phyloP scores from a whole-genome alignment of 2,329 filamentous ascomycete species.

The Talaromyces sp. region DNA sequence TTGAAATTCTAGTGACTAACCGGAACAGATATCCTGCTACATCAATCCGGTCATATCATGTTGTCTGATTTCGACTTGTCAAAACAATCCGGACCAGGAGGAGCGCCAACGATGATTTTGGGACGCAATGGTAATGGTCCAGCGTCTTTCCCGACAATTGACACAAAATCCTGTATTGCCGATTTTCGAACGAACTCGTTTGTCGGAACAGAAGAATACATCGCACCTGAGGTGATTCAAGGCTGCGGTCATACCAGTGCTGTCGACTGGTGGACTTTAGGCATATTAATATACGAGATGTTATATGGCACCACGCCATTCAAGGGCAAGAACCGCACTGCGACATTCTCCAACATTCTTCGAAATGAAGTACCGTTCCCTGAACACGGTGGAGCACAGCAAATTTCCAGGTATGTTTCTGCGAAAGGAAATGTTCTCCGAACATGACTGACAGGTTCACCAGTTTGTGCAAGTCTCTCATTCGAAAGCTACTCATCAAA shows the following conservation, averaged over 20 bases:
- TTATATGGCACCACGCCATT: conserved; percentile 96
- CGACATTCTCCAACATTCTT: conserved; percentile 95
- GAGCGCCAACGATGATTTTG: conserved; percentile 96
- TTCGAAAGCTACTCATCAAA: conserved; percentile 95
- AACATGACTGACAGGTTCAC: not conserved
- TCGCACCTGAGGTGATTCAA: conserved; percentile 97
- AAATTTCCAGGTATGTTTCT: conserved; percentile 78
- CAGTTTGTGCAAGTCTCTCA: conserved; percentile 92
- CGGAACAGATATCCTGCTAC: conserved; percentile 77
- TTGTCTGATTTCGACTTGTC: conserved; percentile 97
- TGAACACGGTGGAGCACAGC: conserved; percentile 74
- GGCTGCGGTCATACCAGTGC: conserved; percentile 97
- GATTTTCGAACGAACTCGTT: conserved; percentile 99
- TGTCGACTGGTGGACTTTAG: conserved; percentile 98
- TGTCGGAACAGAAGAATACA: conserved; percentile 97
- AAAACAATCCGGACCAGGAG: conserved; percentile 93
- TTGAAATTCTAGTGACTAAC: not conserved
- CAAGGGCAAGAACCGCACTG: conserved; percentile 98
- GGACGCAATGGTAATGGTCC: conserved; percentile 82
- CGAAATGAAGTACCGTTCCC: conserved; percentile 95
- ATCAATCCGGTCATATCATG: conserved; percentile 99
- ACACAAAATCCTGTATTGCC: conserved; percentile 96
- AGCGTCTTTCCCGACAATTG: conserved; percentile 87
- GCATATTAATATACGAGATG: conserved; percentile 98
- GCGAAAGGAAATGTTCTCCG: not conserved